Evolutionary conservation across 2,329 filamentous ascomycete species (phyloP).

Genomic region (Ophiosphaerella narmari): DNA sequence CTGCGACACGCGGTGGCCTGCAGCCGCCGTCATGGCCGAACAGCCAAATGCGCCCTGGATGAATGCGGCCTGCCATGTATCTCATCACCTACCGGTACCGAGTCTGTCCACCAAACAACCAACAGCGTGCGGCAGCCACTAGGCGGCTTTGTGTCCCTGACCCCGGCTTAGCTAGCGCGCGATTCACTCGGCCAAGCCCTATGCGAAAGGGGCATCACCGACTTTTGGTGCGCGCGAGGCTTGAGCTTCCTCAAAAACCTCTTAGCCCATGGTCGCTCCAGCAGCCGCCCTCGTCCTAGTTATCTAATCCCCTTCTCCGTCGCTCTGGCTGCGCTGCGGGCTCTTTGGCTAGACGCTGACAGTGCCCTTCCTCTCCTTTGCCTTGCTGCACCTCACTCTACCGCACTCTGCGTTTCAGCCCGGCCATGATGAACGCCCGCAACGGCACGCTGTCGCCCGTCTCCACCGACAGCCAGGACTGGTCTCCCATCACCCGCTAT

Average conservation of each 20-base stretch:
- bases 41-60: too few species aligned
- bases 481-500: conserved; percentile 48
- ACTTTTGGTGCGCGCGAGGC: conserved; percentile 20
- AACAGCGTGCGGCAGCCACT: too few species aligned
- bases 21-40: too few species aligned
- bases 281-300: background rate
- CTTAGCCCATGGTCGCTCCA: conserved; percentile 7
- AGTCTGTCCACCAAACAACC: background rate
- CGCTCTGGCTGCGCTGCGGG: conserved; percentile 17
- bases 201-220: conserved; percentile 34
- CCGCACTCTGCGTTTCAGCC: conserved; percentile 21
- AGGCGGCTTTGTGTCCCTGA: conserved; percentile 9
- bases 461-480: conserved; percentile 47
- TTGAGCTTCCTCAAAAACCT: conserved; percentile 17
- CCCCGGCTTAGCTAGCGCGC: conserved; percentile 26
- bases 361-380: conserved; percentile 20
- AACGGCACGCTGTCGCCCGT: conserved; percentile 48
- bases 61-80: too few species aligned
- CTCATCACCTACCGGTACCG: too few species aligned
- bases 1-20: too few species aligned
- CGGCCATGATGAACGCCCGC: conserved; percentile 41
- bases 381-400: conserved; percentile 18
- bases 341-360: conserved; percentile 31
- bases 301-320: background rate
- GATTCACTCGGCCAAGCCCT: conserved; percentile 22